Conservation (phyloP, 208 protist species). For the Trypanosoma mega region DNA sequence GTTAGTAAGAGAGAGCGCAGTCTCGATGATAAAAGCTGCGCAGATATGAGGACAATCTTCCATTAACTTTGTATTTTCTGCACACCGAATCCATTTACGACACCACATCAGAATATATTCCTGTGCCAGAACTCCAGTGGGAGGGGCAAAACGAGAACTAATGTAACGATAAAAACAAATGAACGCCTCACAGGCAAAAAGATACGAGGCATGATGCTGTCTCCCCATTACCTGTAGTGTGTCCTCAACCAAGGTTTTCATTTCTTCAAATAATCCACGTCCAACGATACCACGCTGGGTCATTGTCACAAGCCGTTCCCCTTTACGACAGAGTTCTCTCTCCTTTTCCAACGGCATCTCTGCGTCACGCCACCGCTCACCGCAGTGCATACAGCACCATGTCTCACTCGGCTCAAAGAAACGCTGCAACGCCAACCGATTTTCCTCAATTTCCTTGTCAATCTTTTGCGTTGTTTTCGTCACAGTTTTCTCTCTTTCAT, state of each 20-base stretch:
- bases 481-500: no score
- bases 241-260: constrained; percentile 7
- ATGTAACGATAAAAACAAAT: constrained; percentile 13
- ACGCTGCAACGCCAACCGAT: not conserved
- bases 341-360: constrained; percentile 15
- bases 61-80: not conserved
- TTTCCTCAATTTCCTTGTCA: no score
- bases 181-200: constrained; percentile 9
- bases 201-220: constrained; percentile 6
- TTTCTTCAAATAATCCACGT: constrained; percentile 8
- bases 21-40: constrained; percentile 1
- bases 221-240: constrained; percentile 3
- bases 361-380: constrained; percentile 6
- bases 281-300: not conserved
- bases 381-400: constrained; percentile 6
- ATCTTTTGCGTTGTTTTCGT: no score
- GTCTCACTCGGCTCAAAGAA: not conserved
- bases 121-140: constrained; percentile 1
- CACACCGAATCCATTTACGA: constrained; percentile 16
- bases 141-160: not conserved
- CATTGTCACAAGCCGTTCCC: constrained; percentile 1
- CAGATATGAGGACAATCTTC: constrained; percentile 12
- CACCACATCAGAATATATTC: constrained; percentile 6
- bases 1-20: constrained; percentile 4
- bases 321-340: not conserved